phyloP scores from a whole-genome alignment of 1,284 basidiomycete genomes.

The Cryptococcus sp. region DNA sequence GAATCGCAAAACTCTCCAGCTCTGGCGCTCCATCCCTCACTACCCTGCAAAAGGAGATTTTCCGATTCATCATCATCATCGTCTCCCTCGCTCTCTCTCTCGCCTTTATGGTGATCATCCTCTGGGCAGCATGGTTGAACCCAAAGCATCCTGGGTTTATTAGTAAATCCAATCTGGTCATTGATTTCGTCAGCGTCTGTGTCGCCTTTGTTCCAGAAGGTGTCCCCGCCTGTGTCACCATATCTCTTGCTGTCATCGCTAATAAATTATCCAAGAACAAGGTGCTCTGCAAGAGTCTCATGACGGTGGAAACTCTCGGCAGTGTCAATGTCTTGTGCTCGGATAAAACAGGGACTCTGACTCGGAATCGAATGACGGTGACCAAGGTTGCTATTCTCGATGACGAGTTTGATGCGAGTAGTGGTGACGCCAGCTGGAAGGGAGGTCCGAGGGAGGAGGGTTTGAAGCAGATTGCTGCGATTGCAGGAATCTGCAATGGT shows the following conservation, averaged over 20 bases:
- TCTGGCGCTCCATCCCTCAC: constrained; percentile 50
- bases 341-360: constrained; percentile 59
- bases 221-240: constrained; percentile 52
- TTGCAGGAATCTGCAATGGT: constrained; percentile 60
- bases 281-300: constrained; percentile 59
- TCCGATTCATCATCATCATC: constrained; percentile 50
- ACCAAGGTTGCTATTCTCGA: constrained; percentile 52
- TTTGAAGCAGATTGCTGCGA: constrained; percentile 47
- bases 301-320: constrained; percentile 60
- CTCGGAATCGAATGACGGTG: constrained; percentile 50
- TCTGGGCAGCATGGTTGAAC: constrained; percentile 56
- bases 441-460: constrained; percentile 6
- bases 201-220: constrained; percentile 61
- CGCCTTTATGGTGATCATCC: constrained; percentile 49
- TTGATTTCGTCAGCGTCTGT: constrained; percentile 59
- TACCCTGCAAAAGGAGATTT: constrained; percentile 48
- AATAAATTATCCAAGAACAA: constrained; percentile 56
- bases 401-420: constrained; percentile 29
- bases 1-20: constrained; percentile 57
- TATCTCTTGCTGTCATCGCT: constrained; percentile 50
- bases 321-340: constrained; percentile 57
- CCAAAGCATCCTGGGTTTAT: constrained; percentile 56
- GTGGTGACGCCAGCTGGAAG: constrained; percentile 34
- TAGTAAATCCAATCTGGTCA: constrained; percentile 54
- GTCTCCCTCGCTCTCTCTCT: constrained; percentile 54